These are phyloP conservation scores for Candida lessepsii DNA, from an alignment of 805 yeast species.

Conservation along the genomic window DNA sequence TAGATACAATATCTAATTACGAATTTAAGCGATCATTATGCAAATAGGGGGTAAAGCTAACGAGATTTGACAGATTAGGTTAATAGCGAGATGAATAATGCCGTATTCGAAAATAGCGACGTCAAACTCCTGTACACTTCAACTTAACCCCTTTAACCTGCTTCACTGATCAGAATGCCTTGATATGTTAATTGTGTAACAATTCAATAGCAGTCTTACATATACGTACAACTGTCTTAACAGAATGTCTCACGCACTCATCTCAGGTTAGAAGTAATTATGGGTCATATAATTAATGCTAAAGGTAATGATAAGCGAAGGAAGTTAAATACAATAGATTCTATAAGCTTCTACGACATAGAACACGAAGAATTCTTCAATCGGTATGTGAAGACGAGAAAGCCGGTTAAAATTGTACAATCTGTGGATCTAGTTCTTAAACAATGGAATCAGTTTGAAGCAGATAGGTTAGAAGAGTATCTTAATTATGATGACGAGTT, in stretches of 20 bases:
- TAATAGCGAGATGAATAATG: too few relatives aligned
- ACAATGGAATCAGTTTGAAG: constrained; percentile 22
- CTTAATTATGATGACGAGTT: constrained; percentile 37
- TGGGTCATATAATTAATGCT: too few relatives aligned
- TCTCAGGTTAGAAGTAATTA: too few relatives aligned
- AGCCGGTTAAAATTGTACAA: constrained; percentile 44
- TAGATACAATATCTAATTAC: too few relatives aligned
- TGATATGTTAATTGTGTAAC: too few relatives aligned
- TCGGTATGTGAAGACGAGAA: constrained; percentile 39
- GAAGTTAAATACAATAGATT: constrained; percentile 1
- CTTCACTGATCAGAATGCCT: too few relatives aligned
- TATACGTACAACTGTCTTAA: constrained; percentile 1
- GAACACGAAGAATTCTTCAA: constrained; percentile 28
- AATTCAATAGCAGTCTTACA: neutral
- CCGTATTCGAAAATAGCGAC: too few relatives aligned
- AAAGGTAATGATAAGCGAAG: constrained; percentile 1
- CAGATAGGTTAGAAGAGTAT: constrained; percentile 34
- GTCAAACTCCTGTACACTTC: too few relatives aligned
- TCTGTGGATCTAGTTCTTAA: constrained; percentile 26
- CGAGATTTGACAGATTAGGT: too few relatives aligned
- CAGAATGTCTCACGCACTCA: constrained; percentile 1
- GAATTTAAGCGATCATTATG: too few relatives aligned
- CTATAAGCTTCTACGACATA: constrained; percentile 1
- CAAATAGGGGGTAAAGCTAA: too few relatives aligned
- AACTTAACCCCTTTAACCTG: too few relatives aligned